Conservation (phyloP, 257 asterid genomes). For the Galeopsis tetrahit region DNA sequence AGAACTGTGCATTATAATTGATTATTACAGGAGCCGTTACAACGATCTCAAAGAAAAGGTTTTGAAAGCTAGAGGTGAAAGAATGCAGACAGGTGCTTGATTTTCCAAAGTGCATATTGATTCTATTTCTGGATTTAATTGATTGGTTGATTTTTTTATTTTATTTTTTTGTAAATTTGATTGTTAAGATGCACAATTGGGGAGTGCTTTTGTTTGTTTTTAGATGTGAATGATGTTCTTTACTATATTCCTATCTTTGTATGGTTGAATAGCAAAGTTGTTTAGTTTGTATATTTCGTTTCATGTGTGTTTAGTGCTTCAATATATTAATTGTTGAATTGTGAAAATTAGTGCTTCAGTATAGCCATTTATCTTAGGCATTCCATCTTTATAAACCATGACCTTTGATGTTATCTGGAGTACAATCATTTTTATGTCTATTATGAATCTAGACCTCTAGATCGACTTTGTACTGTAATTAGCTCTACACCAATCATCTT, state of each 20-base stretch:
- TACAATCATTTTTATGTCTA: too few species aligned
- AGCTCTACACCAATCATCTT: too few species aligned
- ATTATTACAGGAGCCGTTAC: conserved; percentile 63
- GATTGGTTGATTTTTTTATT: conserved; percentile 10
- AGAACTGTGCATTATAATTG: conserved; percentile 75
- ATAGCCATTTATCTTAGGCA: too few species aligned
- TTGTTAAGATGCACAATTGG: background rate
- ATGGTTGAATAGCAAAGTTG: conserved; percentile 41
- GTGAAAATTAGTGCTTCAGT: too few species aligned
- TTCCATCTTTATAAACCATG: too few species aligned
- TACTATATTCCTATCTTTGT: background rate
- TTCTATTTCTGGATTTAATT: conserved; percentile 29
- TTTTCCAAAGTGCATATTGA: conserved; percentile 10
- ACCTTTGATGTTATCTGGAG: too few species aligned
- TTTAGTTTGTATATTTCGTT: conserved; percentile 32
- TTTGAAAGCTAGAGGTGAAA: conserved; percentile 47
- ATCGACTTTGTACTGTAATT: too few species aligned
- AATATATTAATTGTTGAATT: too few species aligned
- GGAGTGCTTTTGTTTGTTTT: background rate
- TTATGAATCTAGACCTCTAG: too few species aligned
- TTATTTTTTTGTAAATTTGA: conserved; percentile 5
- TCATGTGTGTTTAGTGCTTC: background rate
- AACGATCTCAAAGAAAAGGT: conserved; percentile 59
- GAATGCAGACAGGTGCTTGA: conserved; percentile 55
- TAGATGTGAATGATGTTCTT: conserved; percentile 21